These are phyloP conservation scores for Syzygium oleosum DNA, from an alignment of 345 rosid species.

Conservation along the genomic window DNA sequence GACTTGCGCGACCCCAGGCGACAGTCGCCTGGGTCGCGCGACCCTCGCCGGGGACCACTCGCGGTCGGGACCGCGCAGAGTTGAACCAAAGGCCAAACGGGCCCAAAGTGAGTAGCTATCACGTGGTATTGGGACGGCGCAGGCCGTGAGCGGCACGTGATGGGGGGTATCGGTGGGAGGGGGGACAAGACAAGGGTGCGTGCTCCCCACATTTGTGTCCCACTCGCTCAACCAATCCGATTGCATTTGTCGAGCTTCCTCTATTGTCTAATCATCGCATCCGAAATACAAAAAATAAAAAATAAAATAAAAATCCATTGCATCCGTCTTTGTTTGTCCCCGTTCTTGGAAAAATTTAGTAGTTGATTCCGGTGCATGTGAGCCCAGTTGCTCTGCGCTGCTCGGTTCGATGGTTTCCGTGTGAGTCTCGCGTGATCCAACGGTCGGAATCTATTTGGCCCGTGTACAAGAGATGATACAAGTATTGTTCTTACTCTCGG, in stretches of 20 bases:
- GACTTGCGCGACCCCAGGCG: no score
- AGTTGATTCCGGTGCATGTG: background rate
- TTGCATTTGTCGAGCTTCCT: background rate
- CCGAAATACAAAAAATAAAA: no score
- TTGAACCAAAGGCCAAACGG: no score
- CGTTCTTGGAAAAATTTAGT: background rate
- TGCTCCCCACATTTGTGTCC: background rate
- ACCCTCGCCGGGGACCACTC: no score
- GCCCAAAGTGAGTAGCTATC: background rate
- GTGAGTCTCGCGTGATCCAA: background rate
- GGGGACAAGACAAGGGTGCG: background rate
- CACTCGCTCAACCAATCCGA: background rate
- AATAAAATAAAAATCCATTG: background rate
- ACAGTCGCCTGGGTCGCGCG: no score
- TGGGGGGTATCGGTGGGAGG: background rate
- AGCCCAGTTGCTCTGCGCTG: background rate
- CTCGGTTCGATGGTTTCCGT: background rate
- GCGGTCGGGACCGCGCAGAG: no score
- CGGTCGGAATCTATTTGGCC: background rate
- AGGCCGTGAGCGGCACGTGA: background rate
- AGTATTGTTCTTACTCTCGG: no score
- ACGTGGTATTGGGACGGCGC: background rate
- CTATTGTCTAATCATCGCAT: background rate
- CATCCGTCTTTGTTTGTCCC: background rate
- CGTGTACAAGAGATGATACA: rapidly evolving